Conservation (phyloP, 2,329 filamentous ascomycete species). For the Parafenestella ontariensis region DNA sequence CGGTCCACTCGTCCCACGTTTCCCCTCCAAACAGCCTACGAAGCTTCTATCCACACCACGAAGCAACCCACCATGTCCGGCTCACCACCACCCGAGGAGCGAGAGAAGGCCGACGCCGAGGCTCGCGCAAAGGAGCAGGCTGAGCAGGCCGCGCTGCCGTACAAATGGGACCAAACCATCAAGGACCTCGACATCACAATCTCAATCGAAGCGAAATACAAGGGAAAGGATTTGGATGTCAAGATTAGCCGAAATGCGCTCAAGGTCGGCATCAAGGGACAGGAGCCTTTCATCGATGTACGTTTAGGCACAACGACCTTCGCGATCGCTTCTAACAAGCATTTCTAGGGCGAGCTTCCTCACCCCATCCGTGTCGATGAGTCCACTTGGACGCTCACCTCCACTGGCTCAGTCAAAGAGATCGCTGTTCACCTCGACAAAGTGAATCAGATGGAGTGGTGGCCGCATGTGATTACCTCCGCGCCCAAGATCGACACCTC, state of each 20-base stretch:
- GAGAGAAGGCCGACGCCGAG: slow-evolving; percentile 63
- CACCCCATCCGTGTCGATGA: slow-evolving; percentile 83
- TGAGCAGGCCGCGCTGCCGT: slow-evolving; percentile 90
- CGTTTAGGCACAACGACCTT: slow-evolving; percentile 20
- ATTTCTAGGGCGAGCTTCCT: slow-evolving; percentile 77
- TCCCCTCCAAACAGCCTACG: slow-evolving; percentile 16
- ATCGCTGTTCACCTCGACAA: slow-evolving; percentile 93
- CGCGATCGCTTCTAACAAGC: slow-evolving; percentile 8
- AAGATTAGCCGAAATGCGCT: slow-evolving; percentile 81
- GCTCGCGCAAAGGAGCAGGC: slow-evolving; percentile 75
- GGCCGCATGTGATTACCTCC: slow-evolving; percentile 85
- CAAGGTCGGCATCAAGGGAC: slow-evolving; percentile 84
- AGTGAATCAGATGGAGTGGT: slow-evolving; percentile 97
- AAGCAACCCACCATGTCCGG: slow-evolving; percentile 35
- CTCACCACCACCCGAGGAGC: slow-evolving; percentile 62
- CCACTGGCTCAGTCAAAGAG: slow-evolving; percentile 71
- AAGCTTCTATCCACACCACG: slow-evolving; percentile 7
- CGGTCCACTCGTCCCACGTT: slow-evolving; percentile 6
- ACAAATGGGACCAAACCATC: slow-evolving; percentile 97
- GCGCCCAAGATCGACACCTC: slow-evolving; percentile 93
- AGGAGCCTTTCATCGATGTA: slow-evolving; percentile 84
- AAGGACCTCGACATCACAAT: slow-evolving; percentile 83
- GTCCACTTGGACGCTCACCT: slow-evolving; percentile 89
- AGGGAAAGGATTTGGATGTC: slow-evolving; percentile 82
- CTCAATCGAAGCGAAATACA: slow-evolving; percentile 79